Evolutionary conservation across 2,329 filamentous ascomycete genomes (phyloP), one percentile per base, ranked within the genome.

Genomic region (Monosporascus sp.): DNA sequence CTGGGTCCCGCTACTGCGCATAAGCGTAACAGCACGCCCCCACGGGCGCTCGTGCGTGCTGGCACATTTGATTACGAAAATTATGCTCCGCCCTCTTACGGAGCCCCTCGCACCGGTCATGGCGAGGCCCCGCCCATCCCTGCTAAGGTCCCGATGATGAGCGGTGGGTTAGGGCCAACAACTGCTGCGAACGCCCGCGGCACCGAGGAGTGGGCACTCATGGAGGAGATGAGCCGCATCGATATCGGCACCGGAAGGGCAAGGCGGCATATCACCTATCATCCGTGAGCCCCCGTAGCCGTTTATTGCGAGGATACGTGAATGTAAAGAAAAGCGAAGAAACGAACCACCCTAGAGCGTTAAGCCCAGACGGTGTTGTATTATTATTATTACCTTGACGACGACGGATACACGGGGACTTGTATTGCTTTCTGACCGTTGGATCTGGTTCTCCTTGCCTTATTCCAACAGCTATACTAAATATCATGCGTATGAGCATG

Each of bases 211-310:
- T 76, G 77, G 69, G 82, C 86, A 20, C 71, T 92, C 50, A 80
- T 87, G 69, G 77, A 89, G 57, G 88, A 92, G 71, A 80, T 92
- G 77, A 83, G 79, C 62, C 75, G 76, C 48, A 87, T 87, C 56
- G 83, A 87, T 61, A 79, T 87, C 58, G 84, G 84, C n/a, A 74
- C 74, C 24, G 83, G 82, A 3, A 73, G 83, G 54, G 78, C 80
- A 25, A 73, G 80, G 61, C 72, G 81, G 45, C 76, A 79, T 25
- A 25, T 46, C 43, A n/a, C 43, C 9, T 46, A 46, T 27, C 22
- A 27, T 46, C 22, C 22, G 2, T 46, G 24, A 46, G 18, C 39
- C 18, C 8, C 39, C 5, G 8, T 20, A 20, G 9, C 39, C 39
- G 9, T 20, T 14, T 5, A 18, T 39, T 11, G 17, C 6, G 39